Percentiles rank a stretch among this genome's conserved stretches.
Conservation (phyloP, 2,329 filamentous ascomycete species). For the Ceratocystis ficicola region DNA sequence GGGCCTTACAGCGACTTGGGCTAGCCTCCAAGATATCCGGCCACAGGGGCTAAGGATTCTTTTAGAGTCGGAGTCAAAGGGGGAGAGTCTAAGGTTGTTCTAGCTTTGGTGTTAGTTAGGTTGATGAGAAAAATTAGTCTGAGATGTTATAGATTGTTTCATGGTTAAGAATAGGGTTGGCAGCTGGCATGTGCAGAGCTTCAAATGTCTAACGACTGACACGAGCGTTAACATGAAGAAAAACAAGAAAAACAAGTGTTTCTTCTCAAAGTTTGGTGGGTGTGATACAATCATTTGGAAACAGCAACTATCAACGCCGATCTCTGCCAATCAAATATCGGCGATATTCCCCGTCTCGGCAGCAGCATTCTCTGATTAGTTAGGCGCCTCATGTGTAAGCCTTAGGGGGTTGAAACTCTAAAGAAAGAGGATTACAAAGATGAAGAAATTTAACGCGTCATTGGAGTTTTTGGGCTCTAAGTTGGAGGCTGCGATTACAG, state of each 20-base stretch:
- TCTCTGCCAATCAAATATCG: background rate
- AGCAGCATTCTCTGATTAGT: background rate
- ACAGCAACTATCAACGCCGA: background rate
- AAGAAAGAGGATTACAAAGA: background rate
- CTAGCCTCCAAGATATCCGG: background rate
- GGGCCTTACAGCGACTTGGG: background rate
- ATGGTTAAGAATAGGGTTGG: background rate
- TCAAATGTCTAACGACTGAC: background rate
- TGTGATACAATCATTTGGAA: background rate
- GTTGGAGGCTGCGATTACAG: background rate
- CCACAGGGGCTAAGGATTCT: background rate
- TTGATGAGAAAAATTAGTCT: background rate
- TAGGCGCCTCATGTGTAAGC: no score
- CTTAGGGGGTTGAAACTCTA: background rate
- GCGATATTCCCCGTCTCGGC: background rate
- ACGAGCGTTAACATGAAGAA: background rate
- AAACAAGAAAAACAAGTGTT: background rate
- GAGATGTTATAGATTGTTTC: background rate
- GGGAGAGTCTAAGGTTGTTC: background rate
- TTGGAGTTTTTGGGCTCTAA: background rate
- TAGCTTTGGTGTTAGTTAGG: background rate
- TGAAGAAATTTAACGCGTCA: background rate
- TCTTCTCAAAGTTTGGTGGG: background rate
- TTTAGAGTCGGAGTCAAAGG: background rate
- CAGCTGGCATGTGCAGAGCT: background rate